Conservation (phyloP, 768 basidiomycete genomes). For the Kwoniella heveanensis region DNA sequence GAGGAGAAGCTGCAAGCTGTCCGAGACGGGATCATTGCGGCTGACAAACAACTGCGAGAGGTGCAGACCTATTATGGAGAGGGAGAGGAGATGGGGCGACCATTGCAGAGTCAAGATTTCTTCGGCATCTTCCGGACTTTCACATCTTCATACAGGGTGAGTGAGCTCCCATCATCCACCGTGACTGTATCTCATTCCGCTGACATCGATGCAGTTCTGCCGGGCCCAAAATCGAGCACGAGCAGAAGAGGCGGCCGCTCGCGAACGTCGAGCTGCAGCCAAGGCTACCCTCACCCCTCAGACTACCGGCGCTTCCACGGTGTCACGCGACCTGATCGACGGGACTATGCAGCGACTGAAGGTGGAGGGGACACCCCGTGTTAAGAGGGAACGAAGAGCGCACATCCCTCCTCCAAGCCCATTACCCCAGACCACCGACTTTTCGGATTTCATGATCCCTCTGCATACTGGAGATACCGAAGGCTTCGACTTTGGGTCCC, state of each 20-base stretch:
- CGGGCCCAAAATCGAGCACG: conserved; percentile 73
- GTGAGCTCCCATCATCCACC: conserved; percentile 10
- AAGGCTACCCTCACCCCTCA: conserved; percentile 52
- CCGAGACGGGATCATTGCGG: conserved; percentile 80
- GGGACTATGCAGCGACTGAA: conserved; percentile 50
- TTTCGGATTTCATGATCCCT: conserved; percentile 45
- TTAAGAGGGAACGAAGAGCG: conserved; percentile 49
- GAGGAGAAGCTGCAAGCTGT: conserved; percentile 76
- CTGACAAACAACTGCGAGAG: conserved; percentile 78
- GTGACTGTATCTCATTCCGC: neutral
- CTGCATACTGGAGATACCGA: conserved; percentile 18
- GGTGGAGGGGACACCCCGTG: conserved; percentile 53
- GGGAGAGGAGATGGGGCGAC: conserved; percentile 63
- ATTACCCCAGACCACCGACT: conserved; percentile 35
- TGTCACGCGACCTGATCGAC: conserved; percentile 46
- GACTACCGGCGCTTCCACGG: conserved; percentile 43
- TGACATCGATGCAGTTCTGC: conserved; percentile 69
- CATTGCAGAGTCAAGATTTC: conserved; percentile 73
- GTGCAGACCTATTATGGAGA: conserved; percentile 91
- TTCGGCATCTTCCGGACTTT: conserved; percentile 98
- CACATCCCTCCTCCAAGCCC: conserved; percentile 44
- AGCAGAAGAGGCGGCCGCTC: conserved; percentile 69
- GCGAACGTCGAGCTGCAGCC: conserved; percentile 69
- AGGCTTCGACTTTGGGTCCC: conserved; percentile 41
- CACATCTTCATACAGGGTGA: conserved; percentile 74